Evolutionary conservation across 176 grass and related monocot genomes (phyloP).

Genomic region (Rhynchospora pubera): DNA sequence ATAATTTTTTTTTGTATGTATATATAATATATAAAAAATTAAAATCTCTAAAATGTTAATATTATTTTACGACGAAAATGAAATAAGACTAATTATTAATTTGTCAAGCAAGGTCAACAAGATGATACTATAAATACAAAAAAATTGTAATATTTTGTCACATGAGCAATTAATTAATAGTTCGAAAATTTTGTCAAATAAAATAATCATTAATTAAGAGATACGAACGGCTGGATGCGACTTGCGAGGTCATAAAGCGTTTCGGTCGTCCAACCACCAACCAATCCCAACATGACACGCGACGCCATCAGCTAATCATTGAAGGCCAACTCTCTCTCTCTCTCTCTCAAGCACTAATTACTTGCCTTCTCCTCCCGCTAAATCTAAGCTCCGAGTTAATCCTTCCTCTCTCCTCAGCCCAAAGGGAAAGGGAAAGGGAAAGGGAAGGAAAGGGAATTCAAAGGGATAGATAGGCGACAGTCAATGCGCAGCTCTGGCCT

Average conservation of each 20-base stretch:
- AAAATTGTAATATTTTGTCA: too few species aligned
- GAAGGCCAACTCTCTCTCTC: background rate
- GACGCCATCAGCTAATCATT: slow-evolving; percentile 6
- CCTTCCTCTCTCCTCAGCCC: background rate
- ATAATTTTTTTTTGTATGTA: too few species aligned
- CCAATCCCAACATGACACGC: slow-evolving; percentile 12
- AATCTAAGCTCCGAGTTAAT: background rate
- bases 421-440: too few species aligned
- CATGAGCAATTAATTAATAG: too few species aligned
- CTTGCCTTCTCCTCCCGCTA: slow-evolving; percentile 10
- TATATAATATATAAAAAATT: too few species aligned
- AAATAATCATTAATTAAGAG: too few species aligned
- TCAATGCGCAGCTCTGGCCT: background rate
- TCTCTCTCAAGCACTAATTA: background rate
- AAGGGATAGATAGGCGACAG: background rate
- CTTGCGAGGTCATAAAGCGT: background rate
- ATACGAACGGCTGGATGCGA: background rate
- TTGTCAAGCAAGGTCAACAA: too few species aligned
- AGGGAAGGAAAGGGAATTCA: background rate
- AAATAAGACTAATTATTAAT: too few species aligned
- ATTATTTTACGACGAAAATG: too few species aligned
- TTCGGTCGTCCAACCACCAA: background rate
- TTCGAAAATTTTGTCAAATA: too few species aligned
- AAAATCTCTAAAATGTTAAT: too few species aligned
- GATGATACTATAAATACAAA: too few species aligned